These are phyloP conservation scores for Cymodocea nodosa DNA, from an alignment of 116 monocot genomes.

Conservation along the genomic window DNA sequence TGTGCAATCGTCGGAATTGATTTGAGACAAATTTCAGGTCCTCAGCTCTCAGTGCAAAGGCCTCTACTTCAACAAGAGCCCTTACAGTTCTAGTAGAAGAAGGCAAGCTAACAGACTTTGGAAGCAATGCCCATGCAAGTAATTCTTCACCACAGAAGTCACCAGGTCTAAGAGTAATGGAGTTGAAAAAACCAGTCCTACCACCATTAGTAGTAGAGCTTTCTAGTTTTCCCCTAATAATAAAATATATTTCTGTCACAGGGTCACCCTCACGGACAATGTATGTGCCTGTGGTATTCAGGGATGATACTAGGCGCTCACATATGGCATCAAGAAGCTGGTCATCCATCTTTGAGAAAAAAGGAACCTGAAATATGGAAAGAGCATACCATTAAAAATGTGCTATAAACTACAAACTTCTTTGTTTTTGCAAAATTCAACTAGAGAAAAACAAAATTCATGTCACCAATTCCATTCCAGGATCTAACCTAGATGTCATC, in stretches of 20 bases:
- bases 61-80: conserved; percentile 82
- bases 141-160: conserved; percentile 87
- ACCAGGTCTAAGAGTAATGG: conserved; percentile 57
- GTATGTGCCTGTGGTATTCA: conserved; percentile 70
- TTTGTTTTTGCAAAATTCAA: no score
- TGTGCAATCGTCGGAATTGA: conserved; percentile 86
- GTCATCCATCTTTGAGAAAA: conserved; percentile 94
- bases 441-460: no score
- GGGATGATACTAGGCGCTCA: conserved; percentile 70
- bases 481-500: no score
- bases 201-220: conserved; percentile 95
- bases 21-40: conserved; percentile 88
- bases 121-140: conserved; percentile 76
- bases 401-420: neutral
- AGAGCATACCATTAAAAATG: neutral
- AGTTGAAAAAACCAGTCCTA: conserved; percentile 86
- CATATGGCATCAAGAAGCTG: conserved; percentile 96
- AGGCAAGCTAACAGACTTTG: conserved; percentile 67
- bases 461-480: no score
- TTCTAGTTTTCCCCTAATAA: conserved; percentile 73
- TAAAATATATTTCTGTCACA: conserved; percentile 86
- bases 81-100: conserved; percentile 65
- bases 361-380: conserved; percentile 49
- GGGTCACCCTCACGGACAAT: conserved; percentile 96
- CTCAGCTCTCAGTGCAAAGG: conserved; percentile 71